phyloP scores from a whole-genome alignment of 768 basidiomycete species.

The Cantharellus cinnabarinus region DNA sequence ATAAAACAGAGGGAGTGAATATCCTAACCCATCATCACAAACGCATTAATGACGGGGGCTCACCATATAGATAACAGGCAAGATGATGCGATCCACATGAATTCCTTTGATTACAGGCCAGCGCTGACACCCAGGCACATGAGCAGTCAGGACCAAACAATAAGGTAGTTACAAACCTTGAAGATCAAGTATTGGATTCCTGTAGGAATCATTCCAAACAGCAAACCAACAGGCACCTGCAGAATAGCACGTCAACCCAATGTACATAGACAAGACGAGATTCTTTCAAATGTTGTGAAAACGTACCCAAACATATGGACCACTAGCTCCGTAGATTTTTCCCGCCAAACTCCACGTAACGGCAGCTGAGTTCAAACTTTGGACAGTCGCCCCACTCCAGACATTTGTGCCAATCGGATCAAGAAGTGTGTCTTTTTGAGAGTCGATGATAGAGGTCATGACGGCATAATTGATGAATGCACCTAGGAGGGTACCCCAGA shows the following conservation, averaged over 20 bases:
- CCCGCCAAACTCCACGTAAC: slow-evolving; percentile 47
- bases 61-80: slow-evolving; percentile 18
- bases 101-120: slow-evolving; percentile 36
- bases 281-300: background rate
- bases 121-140: slow-evolving; percentile 16
- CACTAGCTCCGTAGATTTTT: slow-evolving; percentile 31
- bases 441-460: slow-evolving; percentile 18
- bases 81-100: slow-evolving; percentile 28
- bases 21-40: no score
- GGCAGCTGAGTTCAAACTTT: slow-evolving; percentile 35
- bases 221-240: background rate
- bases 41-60: background rate
- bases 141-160: background rate
- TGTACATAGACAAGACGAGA: slow-evolving; percentile 20
- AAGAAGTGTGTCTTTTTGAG: slow-evolving; percentile 22
- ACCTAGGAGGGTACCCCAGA: slow-evolving; percentile 44
- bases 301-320: slow-evolving; percentile 32
- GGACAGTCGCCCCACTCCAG: slow-evolving; percentile 35
- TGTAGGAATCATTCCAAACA: slow-evolving; percentile 34
- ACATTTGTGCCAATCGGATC: slow-evolving; percentile 35
- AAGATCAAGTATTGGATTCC: slow-evolving; percentile 33
- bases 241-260: background rate
- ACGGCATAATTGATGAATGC: slow-evolving; percentile 20
- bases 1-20: no score
- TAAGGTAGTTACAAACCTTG: slow-evolving; percentile 20